Evolutionary conservation across 1,284 basidiomycete species (phyloP).

Genomic region (Sparassis latifolia): DNA sequence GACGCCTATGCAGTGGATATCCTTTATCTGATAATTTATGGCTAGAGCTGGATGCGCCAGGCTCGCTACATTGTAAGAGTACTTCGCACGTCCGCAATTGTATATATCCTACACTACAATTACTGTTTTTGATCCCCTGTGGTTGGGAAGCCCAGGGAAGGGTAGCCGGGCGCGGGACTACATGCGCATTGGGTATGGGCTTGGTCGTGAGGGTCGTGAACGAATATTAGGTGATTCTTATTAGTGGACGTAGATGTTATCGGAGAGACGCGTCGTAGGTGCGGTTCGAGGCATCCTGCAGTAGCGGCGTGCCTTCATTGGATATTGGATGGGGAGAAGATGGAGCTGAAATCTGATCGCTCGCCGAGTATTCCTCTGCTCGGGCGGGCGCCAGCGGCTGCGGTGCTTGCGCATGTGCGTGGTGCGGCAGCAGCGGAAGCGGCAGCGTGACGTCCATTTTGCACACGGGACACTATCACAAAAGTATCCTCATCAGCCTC

Average conservation of each 20-base stretch:
- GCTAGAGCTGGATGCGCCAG: no score
- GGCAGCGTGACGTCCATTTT: slow-evolving; percentile 83
- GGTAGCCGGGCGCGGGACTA: no score
- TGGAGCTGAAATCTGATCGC: slow-evolving; percentile 3
- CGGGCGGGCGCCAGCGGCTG: not conserved
- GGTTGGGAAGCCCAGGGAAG: no score
- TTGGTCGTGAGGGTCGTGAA: slow-evolving; percentile 11
- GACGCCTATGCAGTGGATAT: no score
- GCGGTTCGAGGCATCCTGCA: slow-evolving; percentile 7
- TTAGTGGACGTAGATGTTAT: not conserved
- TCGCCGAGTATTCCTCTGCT: slow-evolving; percentile 1
- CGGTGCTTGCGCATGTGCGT: not conserved
- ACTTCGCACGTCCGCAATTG: no score
- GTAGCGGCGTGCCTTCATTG: slow-evolving; percentile 17
- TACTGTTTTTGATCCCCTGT: no score
- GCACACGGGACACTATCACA: slow-evolving; percentile 75
- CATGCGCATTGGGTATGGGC: slow-evolving; percentile 3
- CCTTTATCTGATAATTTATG: no score
- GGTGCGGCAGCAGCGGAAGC: slow-evolving; percentile 13
- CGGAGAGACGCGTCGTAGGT: slow-evolving; percentile 3
- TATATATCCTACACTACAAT: no score
- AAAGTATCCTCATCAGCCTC: slow-evolving; percentile 3
- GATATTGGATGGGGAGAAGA: not conserved
- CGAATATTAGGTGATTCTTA: no score
- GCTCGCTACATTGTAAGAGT: no score